These are phyloP conservation scores for Panicum hallii DNA, from an alignment of 202 grass and related monocot genomes.

Conservation along the genomic window DNA sequence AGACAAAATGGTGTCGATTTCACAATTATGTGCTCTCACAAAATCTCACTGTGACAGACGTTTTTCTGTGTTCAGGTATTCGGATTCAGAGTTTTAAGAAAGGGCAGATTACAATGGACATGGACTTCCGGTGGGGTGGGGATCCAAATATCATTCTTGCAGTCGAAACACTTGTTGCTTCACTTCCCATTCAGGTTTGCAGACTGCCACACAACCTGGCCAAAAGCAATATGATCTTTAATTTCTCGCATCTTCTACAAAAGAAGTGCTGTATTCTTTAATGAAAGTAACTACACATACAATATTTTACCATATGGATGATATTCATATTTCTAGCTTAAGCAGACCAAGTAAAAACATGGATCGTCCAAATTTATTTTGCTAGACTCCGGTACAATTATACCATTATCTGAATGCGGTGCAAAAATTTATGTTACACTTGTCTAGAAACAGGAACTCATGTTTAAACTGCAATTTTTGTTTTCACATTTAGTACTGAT, in stretches of 20 bases:
- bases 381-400: neutral
- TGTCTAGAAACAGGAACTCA: neutral
- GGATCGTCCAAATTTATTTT: neutral
- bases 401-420: neutral
- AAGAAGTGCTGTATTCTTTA: neutral
- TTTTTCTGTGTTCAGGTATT: constrained; percentile 66
- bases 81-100: constrained; percentile 84
- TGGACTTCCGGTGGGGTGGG: constrained; percentile 94
- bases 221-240: neutral
- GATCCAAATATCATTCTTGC: constrained; percentile 93
- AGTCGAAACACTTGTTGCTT: constrained; percentile 97
- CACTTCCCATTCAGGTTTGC: constrained; percentile 96
- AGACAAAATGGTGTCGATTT: constrained; percentile 1
- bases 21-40: neutral
- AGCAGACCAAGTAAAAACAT: neutral
- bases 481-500: neutral
- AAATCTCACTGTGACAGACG: constrained; percentile 29
- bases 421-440: neutral
- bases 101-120: constrained; percentile 94
- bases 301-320: neutral
- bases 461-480: neutral
- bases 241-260: neutral
- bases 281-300: neutral
- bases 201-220: neutral
- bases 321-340: constrained; percentile 2